Evolutionary conservation across 257 asterid species (phyloP).

Genomic region (Nicotiana noctiflora): DNA sequence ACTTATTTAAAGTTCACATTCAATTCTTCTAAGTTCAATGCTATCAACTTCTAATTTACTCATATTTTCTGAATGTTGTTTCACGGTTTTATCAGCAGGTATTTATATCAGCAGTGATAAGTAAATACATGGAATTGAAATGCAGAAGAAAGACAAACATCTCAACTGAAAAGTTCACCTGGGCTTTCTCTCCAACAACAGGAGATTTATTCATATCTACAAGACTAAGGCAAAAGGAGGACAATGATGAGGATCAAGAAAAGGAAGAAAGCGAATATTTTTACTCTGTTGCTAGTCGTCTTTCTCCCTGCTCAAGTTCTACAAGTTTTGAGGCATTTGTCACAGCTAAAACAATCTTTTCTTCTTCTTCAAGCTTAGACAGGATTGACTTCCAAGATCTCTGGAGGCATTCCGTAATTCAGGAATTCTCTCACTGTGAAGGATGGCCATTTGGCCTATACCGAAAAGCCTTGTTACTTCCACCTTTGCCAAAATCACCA

Average conservation of each 20-base stretch:
- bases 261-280: constrained; percentile 31
- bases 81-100: constrained; percentile 30
- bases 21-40: not conserved
- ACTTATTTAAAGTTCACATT: not conserved
- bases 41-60: not conserved
- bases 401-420: constrained; percentile 27
- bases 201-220: constrained; percentile 20
- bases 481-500: constrained; percentile 81
- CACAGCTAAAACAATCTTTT: constrained; percentile 47
- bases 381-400: constrained; percentile 37
- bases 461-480: constrained; percentile 58
- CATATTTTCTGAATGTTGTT: not conserved
- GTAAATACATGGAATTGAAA: constrained; percentile 61
- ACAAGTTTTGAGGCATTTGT: constrained; percentile 39
- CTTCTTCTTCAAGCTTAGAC: constrained; percentile 58
- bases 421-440: constrained; percentile 42
- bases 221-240: not conserved
- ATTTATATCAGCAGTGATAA: constrained; percentile 61
- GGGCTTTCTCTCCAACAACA: constrained; percentile 51
- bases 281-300: constrained; percentile 29
- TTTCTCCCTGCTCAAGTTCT: constrained; percentile 51
- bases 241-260: not conserved
- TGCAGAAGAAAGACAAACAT: constrained; percentile 31
- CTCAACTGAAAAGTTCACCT: constrained; percentile 28
- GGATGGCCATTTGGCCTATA: constrained; percentile 94